These are phyloP conservation scores for Leavenworthia alabamica DNA, from an alignment of 345 rosid genomes.

Conservation along the genomic window DNA sequence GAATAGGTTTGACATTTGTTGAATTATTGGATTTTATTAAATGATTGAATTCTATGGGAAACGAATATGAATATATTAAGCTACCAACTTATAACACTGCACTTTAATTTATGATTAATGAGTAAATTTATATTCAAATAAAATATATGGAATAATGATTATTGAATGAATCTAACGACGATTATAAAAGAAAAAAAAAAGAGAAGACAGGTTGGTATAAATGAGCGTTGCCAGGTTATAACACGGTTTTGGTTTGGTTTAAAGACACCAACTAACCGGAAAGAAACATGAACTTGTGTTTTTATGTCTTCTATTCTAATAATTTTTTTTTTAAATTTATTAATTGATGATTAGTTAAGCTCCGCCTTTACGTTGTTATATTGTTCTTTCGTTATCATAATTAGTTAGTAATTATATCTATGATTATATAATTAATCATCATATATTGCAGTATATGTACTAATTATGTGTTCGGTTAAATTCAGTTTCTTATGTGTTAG, in stretches of 20 bases:
- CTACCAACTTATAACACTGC: neutral
- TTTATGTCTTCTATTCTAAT: slow-evolving; percentile 9
- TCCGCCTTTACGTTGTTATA: neutral
- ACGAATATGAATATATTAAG: slow-evolving; percentile 17
- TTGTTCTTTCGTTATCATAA: neutral
- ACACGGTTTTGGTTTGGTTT: slow-evolving; percentile 33
- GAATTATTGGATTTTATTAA: slow-evolving; percentile 26
- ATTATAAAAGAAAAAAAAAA: neutral
- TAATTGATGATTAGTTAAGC: too few species aligned
- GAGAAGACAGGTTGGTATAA: slow-evolving; percentile 29
- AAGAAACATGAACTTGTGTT: slow-evolving; percentile 16
- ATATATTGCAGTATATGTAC: neutral
- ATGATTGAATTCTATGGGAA: neutral
- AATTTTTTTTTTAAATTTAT: too few species aligned
- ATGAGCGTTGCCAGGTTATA: slow-evolving; percentile 27
- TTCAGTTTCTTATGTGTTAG: neutral
- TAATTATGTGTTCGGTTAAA: neutral
- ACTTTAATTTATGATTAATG: neutral
- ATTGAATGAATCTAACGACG: slow-evolving; percentile 24
- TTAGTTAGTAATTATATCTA: neutral
- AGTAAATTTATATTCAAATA: neutral
- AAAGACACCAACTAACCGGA: slow-evolving; percentile 5
- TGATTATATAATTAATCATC: neutral
- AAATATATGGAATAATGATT: neutral
- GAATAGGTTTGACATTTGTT: slow-evolving; percentile 22